Evolutionary conservation across 768 basidiomycete genomes (phyloP), one percentile per base, ranked within the genome.

Genomic region (Neoboletus subvelutipes): DNA sequence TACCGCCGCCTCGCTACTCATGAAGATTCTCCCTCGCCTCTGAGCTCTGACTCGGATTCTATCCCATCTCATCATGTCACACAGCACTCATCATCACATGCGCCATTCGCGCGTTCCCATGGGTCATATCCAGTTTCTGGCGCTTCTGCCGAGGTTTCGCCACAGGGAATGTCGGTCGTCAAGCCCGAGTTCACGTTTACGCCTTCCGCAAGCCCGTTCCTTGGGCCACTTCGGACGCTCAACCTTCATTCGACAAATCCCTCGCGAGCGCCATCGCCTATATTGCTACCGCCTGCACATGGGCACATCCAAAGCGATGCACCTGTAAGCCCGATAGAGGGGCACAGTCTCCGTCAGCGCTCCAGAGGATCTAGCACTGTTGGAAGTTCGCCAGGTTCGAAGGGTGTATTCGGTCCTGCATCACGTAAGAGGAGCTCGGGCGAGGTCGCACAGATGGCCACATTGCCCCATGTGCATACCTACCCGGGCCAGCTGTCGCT

Each of bases 151-250:
- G 77, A 71, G 15, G 56, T 65, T 36, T 71, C 70, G 28, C 69
- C 64, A 13, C 70, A 59, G 52, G 66, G 60, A 7, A 29, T 47
- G 15, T 49, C 72, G 50, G 57, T 49, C 40, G 52, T 63, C 53
- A 72, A 69, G 42, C 61, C 72, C 24, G 77, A 77, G 48, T 72
- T 77, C 64, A 57, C 71, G 5, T 77, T 80, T 64, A 90, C 90
- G 1, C 90, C 90, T 1, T 86, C 85, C 20, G 86, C 88, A 2
- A 88, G 86, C 57, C 90, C 90, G 1, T 91, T 92, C 79, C 81
- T 92, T 22, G 90, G 86, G 0, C 88, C 88, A 2, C 73, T 92
- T 61, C 80, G 87, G 52, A 86, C 86, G 7, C 79, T 92, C 56
- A 86, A 90, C 64, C 81, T 92, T 43, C 87, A 90, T 64, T 87